Conservation (phyloP, 495 filamentous ascomycete genomes). For the Bryoglossum gracile region DNA sequence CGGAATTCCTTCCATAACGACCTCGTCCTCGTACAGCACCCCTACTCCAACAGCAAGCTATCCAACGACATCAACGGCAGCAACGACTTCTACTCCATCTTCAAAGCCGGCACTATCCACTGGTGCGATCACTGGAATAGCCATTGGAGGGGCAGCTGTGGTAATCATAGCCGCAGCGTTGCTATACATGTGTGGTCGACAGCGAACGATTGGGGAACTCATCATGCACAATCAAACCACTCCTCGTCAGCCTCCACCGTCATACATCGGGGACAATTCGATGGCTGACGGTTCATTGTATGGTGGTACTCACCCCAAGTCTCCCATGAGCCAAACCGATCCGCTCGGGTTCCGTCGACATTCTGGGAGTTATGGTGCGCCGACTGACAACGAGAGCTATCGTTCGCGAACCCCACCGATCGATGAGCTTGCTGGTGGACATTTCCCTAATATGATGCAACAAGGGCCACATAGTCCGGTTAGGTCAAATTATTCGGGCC, state of each 20-base stretch:
- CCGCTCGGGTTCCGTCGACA: neutral
- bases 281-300: neutral
- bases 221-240: neutral
- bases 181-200: constrained; percentile 19
- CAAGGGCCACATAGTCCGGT: neutral
- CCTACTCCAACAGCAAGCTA: neutral
- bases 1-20: neutral
- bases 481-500: neutral
- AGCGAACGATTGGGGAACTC: constrained; percentile 14
- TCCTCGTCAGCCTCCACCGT: neutral
- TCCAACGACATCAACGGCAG: neutral
- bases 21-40: neutral
- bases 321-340: neutral
- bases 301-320: neutral
- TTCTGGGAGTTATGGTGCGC: neutral
- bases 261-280: neutral
- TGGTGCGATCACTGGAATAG: constrained; percentile 22
- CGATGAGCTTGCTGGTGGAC: no score
- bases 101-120: neutral
- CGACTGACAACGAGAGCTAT: constrained; percentile 6
- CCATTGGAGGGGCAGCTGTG: constrained; percentile 15
- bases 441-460: neutral
- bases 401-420: constrained; percentile 3
- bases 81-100: neutral
- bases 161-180: constrained; percentile 1